These are phyloP conservation scores for Sistotremastrum niveocremeum DNA, from an alignment of 768 basidiomycete genomes.

Conservation along the genomic window DNA sequence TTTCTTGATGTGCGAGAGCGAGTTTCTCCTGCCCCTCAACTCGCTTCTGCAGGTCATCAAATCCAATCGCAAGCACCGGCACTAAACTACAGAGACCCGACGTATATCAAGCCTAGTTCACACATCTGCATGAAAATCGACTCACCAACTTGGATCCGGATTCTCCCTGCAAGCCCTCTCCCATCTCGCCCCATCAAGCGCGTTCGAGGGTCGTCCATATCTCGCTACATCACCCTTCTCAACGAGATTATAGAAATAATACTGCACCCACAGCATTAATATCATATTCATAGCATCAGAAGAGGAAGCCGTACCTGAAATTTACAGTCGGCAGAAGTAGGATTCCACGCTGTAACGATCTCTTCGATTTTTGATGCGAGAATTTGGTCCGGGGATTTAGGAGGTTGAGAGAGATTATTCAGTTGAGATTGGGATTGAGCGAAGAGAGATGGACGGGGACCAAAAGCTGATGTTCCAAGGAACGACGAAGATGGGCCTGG, in stretches of 20 bases:
- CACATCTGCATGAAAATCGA: slow-evolving; percentile 1
- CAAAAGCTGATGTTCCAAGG: slow-evolving; percentile 21
- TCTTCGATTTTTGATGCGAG: slow-evolving; percentile 47
- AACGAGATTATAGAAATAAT: slow-evolving; percentile 77
- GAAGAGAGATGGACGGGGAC: slow-evolving; percentile 15
- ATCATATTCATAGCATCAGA: not conserved
- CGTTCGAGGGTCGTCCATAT: slow-evolving; percentile 62
- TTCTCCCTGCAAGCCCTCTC: slow-evolving; percentile 69
- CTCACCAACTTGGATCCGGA: slow-evolving; percentile 67
- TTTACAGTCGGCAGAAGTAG: slow-evolving; percentile 51
- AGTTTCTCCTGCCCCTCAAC: slow-evolving; percentile 63
- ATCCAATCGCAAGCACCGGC: slow-evolving; percentile 68
- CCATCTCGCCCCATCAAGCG: slow-evolving; percentile 61
- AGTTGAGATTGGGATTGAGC: slow-evolving; percentile 13
- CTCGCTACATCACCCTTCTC: slow-evolving; percentile 49
- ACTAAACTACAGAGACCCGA: slow-evolving; percentile 38
- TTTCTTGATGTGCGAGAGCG: slow-evolving; percentile 52
- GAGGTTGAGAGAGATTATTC: slow-evolving; percentile 16
- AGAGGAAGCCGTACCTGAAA: slow-evolving; percentile 49
- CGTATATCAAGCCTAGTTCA: not conserved
- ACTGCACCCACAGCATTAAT: slow-evolving; percentile 25
- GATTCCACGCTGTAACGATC: slow-evolving; percentile 60
- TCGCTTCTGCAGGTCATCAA: slow-evolving; percentile 67
- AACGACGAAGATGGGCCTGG: slow-evolving; percentile 18
- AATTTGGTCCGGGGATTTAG: slow-evolving; percentile 13